phyloP scores from a whole-genome alignment of 2,329 filamentous ascomycete genomes.

The Aspergillus sp. region DNA sequence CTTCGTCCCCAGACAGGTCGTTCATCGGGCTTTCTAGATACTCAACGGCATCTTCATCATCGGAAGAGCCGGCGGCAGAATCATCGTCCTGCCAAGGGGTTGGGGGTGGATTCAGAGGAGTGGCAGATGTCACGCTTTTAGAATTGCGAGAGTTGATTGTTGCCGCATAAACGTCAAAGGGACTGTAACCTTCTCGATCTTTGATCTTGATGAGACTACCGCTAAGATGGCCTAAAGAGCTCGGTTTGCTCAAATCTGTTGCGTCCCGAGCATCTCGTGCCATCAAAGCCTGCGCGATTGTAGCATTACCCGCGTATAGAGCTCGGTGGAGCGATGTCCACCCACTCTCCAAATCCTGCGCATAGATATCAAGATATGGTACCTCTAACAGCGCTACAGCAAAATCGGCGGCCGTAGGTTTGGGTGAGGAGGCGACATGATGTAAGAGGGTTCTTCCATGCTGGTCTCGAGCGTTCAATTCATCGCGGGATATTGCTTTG shows the following conservation, averaged over 20 bases:
- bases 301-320: constrained; percentile 84
- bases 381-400: constrained; percentile 78
- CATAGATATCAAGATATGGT: constrained; percentile 79
- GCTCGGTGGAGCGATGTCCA: constrained; percentile 95
- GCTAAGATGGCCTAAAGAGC: constrained; percentile 59
- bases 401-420: constrained; percentile 69
- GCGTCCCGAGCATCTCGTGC: constrained; percentile 71
- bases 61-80: constrained; percentile 29
- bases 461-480: constrained; percentile 82
- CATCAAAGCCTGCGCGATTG: constrained; percentile 78
- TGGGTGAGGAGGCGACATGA: constrained; percentile 74
- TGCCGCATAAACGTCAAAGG: constrained; percentile 87
- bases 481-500: constrained; percentile 55
- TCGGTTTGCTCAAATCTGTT: constrained; percentile 57
- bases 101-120: constrained; percentile 29
- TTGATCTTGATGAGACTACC: constrained; percentile 89
- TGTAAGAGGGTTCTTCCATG: constrained; percentile 80
- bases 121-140: constrained; percentile 44
- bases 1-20: constrained; percentile 69
- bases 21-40: constrained; percentile 34
- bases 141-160: constrained; percentile 80
- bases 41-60: constrained; percentile 51
- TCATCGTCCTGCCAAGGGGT: constrained; percentile 46
- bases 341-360: constrained; percentile 85
- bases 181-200: constrained; percentile 90